Evolutionary conservation across 2,329 filamentous ascomycete species (phyloP).

Genomic region (Fulvia fulva): DNA sequence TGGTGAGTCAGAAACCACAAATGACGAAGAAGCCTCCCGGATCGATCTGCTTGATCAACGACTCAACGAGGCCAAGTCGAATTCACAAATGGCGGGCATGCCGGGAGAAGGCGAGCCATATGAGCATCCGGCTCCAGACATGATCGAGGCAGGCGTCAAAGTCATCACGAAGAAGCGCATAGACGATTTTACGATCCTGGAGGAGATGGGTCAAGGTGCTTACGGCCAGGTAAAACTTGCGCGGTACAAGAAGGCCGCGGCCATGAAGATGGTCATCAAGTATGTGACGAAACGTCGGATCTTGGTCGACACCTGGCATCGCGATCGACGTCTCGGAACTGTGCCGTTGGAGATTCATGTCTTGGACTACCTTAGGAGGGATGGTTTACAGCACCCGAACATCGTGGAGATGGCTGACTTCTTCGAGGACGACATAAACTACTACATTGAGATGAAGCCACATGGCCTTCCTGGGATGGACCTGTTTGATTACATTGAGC

Average conservation of each 20-base stretch:
- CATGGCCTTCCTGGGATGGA: slow-evolving; percentile 97
- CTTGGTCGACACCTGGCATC: slow-evolving; percentile 95
- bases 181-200: slow-evolving; percentile 82
- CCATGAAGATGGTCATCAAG: slow-evolving; percentile 88
- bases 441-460: slow-evolving; percentile 98
- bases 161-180: slow-evolving; percentile 70
- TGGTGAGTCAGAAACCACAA: slow-evolving; percentile 28
- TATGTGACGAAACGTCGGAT: slow-evolving; percentile 97
- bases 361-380: slow-evolving; percentile 81
- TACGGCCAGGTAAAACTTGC: slow-evolving; percentile 97
- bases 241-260: slow-evolving; percentile 67
- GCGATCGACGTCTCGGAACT: slow-evolving; percentile 86
- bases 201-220: slow-evolving; percentile 97
- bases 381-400: slow-evolving; percentile 60
- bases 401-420: slow-evolving; percentile 68
- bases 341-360: slow-evolving; percentile 97
- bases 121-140: slow-evolving; percentile 36
- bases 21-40: slow-evolving; percentile 33
- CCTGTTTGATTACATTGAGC: slow-evolving; percentile 96
- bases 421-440: slow-evolving; percentile 79
- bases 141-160: slow-evolving; percentile 30
- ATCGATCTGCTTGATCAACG: slow-evolving; percentile 50
- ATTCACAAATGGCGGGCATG: slow-evolving; percentile 9
- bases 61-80: slow-evolving; percentile 31
- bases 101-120: slow-evolving; percentile 32